Evolutionary conservation across 371 early-diverging fungal genomes (phyloP).

Genomic region (Mucor indicus): DNA sequence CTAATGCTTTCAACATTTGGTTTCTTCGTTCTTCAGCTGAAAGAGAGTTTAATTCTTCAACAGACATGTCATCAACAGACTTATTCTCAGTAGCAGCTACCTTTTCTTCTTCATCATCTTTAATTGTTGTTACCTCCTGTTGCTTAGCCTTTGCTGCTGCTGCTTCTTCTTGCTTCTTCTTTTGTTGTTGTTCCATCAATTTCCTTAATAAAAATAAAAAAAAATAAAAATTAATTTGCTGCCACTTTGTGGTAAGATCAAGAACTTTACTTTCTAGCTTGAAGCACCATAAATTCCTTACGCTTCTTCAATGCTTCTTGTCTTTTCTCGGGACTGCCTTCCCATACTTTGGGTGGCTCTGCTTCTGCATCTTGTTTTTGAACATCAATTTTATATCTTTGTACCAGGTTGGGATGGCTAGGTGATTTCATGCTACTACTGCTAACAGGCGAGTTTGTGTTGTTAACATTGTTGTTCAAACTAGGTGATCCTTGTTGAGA

Average conservation of each 20-base stretch:
- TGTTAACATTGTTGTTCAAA: background rate
- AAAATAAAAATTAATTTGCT: background rate
- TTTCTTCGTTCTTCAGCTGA: slow-evolving; percentile 40
- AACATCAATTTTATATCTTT: slow-evolving; percentile 53
- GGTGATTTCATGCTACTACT: slow-evolving; percentile 20
- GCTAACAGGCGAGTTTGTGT: background rate
- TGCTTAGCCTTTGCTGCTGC: too few species aligned
- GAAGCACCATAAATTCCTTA: slow-evolving; percentile 86
- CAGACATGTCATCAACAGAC: slow-evolving; percentile 41
- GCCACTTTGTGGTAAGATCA: background rate
- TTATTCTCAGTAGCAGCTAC: too few species aligned
- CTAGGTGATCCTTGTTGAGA: slow-evolving; percentile 14
- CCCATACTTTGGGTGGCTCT: slow-evolving; percentile 80
- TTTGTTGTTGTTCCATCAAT: slow-evolving; percentile 34
- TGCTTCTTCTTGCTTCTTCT: slow-evolving; percentile 6
- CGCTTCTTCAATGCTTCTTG: slow-evolving; percentile 74
- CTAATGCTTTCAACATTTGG: slow-evolving; percentile 39
- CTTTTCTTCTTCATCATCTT: slow-evolving; percentile 1
- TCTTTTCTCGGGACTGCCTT: slow-evolving; percentile 66
- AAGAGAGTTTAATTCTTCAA: slow-evolving; percentile 41
- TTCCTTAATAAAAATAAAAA: slow-evolving; percentile 29
- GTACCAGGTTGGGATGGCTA: slow-evolving; percentile 43
- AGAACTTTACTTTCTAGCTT: slow-evolving; percentile 71
- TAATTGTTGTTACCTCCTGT: background rate
- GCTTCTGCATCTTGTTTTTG: slow-evolving; percentile 31